Evolutionary conservation across 192 early-diverging fungal genomes (phyloP).

Genomic region (Backusella sp.): DNA sequence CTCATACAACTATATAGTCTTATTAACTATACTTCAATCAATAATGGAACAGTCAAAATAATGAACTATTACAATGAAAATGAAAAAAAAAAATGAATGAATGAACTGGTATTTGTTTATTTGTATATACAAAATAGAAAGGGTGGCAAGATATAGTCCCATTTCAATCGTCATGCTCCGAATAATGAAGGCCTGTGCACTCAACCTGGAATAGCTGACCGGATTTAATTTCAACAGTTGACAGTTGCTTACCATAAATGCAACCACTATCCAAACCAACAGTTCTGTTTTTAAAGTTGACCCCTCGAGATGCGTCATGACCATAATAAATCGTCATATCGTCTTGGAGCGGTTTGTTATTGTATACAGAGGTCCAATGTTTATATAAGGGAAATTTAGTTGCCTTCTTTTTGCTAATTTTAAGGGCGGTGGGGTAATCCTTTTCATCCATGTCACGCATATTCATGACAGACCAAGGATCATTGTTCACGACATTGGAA

Average conservation of each 20-base stretch:
- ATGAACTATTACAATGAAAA: not conserved
- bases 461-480: slow-evolving; percentile 59
- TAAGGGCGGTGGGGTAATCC: slow-evolving; percentile 36
- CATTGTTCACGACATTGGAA: slow-evolving; percentile 45
- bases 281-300: slow-evolving; percentile 52
- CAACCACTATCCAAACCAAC: slow-evolving; percentile 72
- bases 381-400: slow-evolving; percentile 33
- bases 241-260: slow-evolving; percentile 61
- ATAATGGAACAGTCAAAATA: not conserved
- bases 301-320: slow-evolving; percentile 61
- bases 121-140: not conserved
- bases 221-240: slow-evolving; percentile 47
- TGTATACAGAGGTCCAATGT: slow-evolving; percentile 9
- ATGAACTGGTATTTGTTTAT: slow-evolving; percentile 5
- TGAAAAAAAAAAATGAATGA: not conserved
- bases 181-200: slow-evolving; percentile 14
- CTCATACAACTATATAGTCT: too few species aligned
- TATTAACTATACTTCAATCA: too few species aligned
- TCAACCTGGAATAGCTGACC: slow-evolving; percentile 16
- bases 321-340: slow-evolving; percentile 57
- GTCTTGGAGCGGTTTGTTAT: not conserved
- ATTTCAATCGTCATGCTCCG: not conserved
- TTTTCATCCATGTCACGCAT: slow-evolving; percentile 51
- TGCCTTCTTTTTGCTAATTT: slow-evolving; percentile 37
- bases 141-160: not conserved